Percentiles rank a stretch among this genome's conserved stretches.
phyloP scores from a whole-genome alignment of 441 rosid genomes.

The Pelargonium cotyledonis region DNA sequence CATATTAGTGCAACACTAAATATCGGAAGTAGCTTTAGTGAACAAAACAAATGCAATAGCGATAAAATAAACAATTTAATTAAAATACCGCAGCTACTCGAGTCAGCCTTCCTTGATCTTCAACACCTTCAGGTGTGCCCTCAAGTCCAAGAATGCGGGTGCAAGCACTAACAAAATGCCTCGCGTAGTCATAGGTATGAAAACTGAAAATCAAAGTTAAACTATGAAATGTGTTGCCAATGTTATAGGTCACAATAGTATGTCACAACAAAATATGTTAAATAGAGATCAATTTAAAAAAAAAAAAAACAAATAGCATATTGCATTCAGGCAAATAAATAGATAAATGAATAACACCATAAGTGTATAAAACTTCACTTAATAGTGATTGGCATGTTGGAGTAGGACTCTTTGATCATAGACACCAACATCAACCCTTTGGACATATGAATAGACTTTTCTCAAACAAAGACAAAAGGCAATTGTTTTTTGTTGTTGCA shows the following conservation, averaged over 20 bases:
- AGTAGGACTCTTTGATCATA: too few relatives aligned
- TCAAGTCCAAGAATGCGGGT: constrained; percentile 98
- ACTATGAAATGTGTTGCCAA: background rate
- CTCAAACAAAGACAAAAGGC: too few relatives aligned
- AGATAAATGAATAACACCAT: too few relatives aligned
- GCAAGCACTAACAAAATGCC: constrained; percentile 98
- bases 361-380: too few relatives aligned
- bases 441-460: too few relatives aligned
- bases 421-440: too few relatives aligned
- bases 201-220: constrained; percentile 45
- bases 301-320: background rate
- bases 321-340: too few relatives aligned
- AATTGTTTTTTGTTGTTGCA: too few relatives aligned
- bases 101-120: constrained; percentile 92
- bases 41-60: constrained; percentile 16
- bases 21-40: constrained; percentile 10
- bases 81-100: constrained; percentile 92
- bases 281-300: background rate
- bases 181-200: constrained; percentile 97
- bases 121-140: constrained; percentile 99
- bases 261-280: background rate
- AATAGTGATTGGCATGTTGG: too few relatives aligned
- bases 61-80: constrained; percentile 14
- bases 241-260: background rate
- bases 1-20: background rate